Base-by-base conservation (phyloP, 208 protist species). In the Phytomonas sp. region DNA sequence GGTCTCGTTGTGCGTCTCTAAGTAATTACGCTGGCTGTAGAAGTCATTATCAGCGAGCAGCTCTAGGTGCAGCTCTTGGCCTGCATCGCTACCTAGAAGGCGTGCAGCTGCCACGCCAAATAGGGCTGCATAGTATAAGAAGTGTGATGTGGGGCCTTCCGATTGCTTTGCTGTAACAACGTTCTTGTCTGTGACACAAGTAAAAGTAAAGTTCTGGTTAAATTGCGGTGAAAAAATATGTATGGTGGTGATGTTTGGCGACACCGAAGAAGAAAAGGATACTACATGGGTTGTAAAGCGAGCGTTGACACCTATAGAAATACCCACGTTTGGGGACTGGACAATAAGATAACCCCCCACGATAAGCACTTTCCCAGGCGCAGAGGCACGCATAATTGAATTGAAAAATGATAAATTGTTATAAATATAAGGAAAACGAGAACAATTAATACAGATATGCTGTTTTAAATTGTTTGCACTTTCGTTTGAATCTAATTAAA, bases 321-420 rank as follows among this genome's bases (percentile, higher is more conserved):
- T 85, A 62, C 97, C 97, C 34, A 89, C 74, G 71, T 98, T 97
- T 30, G 81, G 75, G 4, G 78, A 73, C 72, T 98, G 88, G 0
- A 98, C 87, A 66, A 99, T 89, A 26, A 98, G 84, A 73, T 98
- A 99, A 23, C 97, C 96, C 64, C 97, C 97, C 56, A 93, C 83
- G 61, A 99, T 92, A 16, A 99, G 87, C 1, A 98, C 95, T 74
- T 99, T 99, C 10, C 97, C 97, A 11, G 97, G 93, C 62, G 91
- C 89, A 6, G 94, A 97, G 7, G 88, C 89, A 52, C 78, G 68
- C 62, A 84, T 82, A 2, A 64, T 37, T 37, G 34, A 8, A 37
- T 37, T 11, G 34, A 11, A 37, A 11, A 37, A 37, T 37, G 34
- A 37, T 37, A 37, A 37, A 37, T 56, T 29, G 30, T 56, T 32